These are phyloP conservation scores for Tuber calosporum DNA, from an alignment of 495 filamentous ascomycete genomes.

Conservation along the genomic window DNA sequence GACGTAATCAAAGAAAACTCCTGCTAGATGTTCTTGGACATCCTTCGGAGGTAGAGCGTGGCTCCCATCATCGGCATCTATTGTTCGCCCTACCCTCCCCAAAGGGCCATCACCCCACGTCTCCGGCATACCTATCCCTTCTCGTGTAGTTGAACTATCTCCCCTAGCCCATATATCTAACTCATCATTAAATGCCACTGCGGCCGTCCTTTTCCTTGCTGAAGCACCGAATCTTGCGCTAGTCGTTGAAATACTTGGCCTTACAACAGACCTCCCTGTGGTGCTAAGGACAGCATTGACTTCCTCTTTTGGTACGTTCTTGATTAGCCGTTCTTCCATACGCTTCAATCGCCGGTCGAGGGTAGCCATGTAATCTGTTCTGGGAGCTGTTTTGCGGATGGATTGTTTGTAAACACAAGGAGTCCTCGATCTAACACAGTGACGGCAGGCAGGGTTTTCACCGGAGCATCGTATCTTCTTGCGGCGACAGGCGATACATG, in stretches of 20 bases:
- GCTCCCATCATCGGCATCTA: conserved; percentile 50
- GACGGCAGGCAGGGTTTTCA: conserved; percentile 94
- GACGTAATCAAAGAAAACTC: conserved; percentile 91
- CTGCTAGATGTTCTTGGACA: conserved; percentile 86
- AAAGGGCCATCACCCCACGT: conserved; percentile 11
- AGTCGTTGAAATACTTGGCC: conserved; percentile 62
- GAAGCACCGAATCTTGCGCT: conserved; percentile 48
- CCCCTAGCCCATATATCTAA: conserved; percentile 71
- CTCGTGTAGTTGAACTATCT: conserved; percentile 17
- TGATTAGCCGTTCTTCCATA: conserved; percentile 98
- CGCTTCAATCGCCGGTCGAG: conserved; percentile 83
- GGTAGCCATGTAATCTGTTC: conserved; percentile 99
- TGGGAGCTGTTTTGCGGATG: conserved; percentile 85
- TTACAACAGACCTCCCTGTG: conserved; percentile 64
- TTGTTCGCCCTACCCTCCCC: neutral
- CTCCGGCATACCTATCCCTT: conserved; percentile 10
- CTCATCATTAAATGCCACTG: conserved; percentile 79
- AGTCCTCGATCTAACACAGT: conserved; percentile 86
- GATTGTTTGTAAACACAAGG: conserved; percentile 99
- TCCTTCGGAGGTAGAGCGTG: conserved; percentile 80
- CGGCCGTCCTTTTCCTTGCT: conserved; percentile 74
- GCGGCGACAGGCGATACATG: conserved; percentile 89
- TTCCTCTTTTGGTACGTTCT: conserved; percentile 84
- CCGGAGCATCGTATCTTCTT: conserved; percentile 99
- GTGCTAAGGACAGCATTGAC: conserved; percentile 48